Conservation (phyloP, 345 rosid genomes). For the Salix exigua region DNA sequence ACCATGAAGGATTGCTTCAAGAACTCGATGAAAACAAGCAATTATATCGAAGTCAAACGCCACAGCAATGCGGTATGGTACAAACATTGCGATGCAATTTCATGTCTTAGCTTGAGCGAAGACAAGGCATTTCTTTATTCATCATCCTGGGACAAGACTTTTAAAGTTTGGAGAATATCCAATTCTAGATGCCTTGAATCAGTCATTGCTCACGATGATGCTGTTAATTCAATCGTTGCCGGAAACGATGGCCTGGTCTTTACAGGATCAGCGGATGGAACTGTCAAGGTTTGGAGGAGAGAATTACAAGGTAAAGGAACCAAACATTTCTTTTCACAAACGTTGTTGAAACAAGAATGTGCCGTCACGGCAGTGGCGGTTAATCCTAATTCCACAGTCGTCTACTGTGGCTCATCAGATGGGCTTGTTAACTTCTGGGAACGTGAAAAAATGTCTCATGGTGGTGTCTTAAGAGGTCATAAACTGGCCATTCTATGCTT, state of each 20-base stretch:
- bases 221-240: constrained; percentile 60
- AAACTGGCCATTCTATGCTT: constrained; percentile 71
- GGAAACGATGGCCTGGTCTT: constrained; percentile 81
- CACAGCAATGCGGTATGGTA: constrained; percentile 45
- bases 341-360: constrained; percentile 72
- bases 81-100: constrained; percentile 71
- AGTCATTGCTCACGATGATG: constrained; percentile 71
- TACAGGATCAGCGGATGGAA: constrained; percentile 85
- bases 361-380: constrained; percentile 71
- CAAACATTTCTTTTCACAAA: constrained; percentile 75
- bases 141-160: constrained; percentile 85
- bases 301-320: constrained; percentile 83
- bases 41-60: constrained; percentile 48
- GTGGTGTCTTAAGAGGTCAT: constrained; percentile 73
- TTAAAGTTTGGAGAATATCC: constrained; percentile 75
- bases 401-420: constrained; percentile 85
- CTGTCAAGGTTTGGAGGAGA: constrained; percentile 84
- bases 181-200: constrained; percentile 76
- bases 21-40: constrained; percentile 55
- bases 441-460: constrained; percentile 48
- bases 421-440: constrained; percentile 83
- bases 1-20: constrained; percentile 51
- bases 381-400: constrained; percentile 44
- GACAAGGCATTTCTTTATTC: constrained; percentile 59
- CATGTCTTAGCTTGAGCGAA: constrained; percentile 70